Evolutionary conservation across 208 protist genomes (phyloP).

Genomic region (Acanthamoeba healyi): DNA sequence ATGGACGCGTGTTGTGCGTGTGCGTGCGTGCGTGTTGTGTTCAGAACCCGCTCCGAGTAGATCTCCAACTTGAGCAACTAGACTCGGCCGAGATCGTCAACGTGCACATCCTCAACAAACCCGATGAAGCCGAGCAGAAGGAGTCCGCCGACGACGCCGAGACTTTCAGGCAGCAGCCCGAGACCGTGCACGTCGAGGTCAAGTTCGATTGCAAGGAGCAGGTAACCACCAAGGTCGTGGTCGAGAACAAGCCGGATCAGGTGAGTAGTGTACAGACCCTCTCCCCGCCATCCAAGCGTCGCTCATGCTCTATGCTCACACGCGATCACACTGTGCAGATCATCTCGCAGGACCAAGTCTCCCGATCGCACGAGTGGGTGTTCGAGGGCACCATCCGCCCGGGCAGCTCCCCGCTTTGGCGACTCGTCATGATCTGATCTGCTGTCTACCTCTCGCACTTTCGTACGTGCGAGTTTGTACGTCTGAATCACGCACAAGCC

Average conservation of each 20-base stretch:
- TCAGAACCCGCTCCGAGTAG: not conserved
- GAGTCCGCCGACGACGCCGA: not conserved
- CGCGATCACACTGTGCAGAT: not conserved
- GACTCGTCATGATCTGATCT: not conserved
- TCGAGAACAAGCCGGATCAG: not conserved
- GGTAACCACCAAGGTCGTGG: not conserved
- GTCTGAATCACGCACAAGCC: too few species aligned
- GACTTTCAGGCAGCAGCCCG: not conserved
- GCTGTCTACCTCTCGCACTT: too few species aligned
- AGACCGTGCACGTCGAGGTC: slow-evolving; percentile 2
- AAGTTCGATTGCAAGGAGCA: not conserved
- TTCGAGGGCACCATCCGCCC: not conserved
- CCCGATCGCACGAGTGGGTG: not conserved
- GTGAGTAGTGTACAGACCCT: too few species aligned
- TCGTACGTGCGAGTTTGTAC: too few species aligned
- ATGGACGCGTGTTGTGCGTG: not conserved
- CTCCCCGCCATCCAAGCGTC: too few species aligned
- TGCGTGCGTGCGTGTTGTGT: not conserved
- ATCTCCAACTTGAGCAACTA: not conserved
- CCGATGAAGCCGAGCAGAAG: not conserved
- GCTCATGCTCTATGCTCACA: not conserved
- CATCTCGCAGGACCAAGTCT: not conserved
- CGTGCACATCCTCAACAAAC: not conserved
- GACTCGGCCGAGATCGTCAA: not conserved
- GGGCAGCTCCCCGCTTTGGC: not conserved